Percentiles rank a stretch among this genome's conserved stretches.
Conservation (phyloP, 345 rosid genomes). For the Arabidopsis arenosa region DNA sequence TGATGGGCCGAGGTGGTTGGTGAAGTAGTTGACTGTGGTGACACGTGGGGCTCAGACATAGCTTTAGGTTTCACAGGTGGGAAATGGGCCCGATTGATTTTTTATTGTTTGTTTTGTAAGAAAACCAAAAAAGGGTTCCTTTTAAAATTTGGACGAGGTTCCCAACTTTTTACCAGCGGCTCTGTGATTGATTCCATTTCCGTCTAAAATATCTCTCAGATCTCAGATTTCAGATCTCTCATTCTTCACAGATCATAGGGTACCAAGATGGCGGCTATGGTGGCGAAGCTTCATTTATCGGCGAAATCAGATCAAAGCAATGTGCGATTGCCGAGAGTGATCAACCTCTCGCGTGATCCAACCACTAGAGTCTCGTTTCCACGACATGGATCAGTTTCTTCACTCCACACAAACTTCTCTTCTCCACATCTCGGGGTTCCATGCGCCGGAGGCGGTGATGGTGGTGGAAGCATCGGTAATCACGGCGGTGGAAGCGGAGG, state of each 20-base stretch:
- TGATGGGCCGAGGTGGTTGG: background rate
- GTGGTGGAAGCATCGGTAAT: slow-evolving; percentile 43
- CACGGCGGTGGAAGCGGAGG: slow-evolving; percentile 45
- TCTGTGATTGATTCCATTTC: slow-evolving; percentile 2
- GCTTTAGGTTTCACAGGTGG: slow-evolving; percentile 19
- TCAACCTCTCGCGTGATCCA: slow-evolving; percentile 40
- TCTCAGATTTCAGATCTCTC: slow-evolving; percentile 37
- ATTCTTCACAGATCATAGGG: background rate
- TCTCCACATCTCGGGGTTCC: slow-evolving; percentile 35
- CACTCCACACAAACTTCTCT: slow-evolving; percentile 33
- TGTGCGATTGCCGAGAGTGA: slow-evolving; percentile 21
- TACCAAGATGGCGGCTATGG: slow-evolving; percentile 48
- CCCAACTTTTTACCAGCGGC: background rate
- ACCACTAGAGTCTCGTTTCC: slow-evolving; percentile 35
- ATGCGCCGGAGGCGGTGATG: slow-evolving; percentile 47
- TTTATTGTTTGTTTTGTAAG: background rate
- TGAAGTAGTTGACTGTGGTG: slow-evolving; percentile 33
- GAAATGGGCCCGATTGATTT: slow-evolving; percentile 12
- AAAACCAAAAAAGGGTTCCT: slow-evolving; percentile 8
- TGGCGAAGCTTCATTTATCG: slow-evolving; percentile 47
- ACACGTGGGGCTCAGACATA: slow-evolving; percentile 34
- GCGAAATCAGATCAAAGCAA: slow-evolving; percentile 41
- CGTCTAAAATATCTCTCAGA: slow-evolving; percentile 8
- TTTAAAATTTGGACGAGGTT: background rate
- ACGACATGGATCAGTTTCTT: slow-evolving; percentile 32